Base-by-base conservation (phyloP, 2,329 filamentous ascomycete genomes). In the Aspergillus ibericus region DNA sequence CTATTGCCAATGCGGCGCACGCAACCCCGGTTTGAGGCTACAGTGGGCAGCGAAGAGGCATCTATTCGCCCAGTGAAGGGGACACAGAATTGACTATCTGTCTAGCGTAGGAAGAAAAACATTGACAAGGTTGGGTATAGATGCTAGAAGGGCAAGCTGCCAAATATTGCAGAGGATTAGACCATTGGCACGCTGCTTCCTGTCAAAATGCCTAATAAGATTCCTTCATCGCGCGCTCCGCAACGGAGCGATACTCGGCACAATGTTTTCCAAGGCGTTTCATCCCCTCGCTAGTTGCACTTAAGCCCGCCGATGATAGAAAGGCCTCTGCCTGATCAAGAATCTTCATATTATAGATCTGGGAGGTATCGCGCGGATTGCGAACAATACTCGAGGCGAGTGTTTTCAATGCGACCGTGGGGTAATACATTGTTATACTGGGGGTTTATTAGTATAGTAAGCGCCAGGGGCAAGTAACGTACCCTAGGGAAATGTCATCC, bases 361-460 rank as follows among this genome's bases (percentile, higher is more conserved):
- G 55, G 13, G 48, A 59, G 15, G 56, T 46, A 42, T 62, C 58
- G 6, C 29, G 36, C 3, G 63, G 63, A 34, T 60, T 62, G 32
- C 50, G 61, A 8, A 65, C 55, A 7, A 65, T 62, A 25, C 55
- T 54, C 2, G 53, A 62, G 13, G 63, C 63, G 25, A 65, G 61
- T 4, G 61, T 59, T 29, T 53, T 58, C 18, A 61, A 52, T 13
- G 61, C 61, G 4, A 65, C 53, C 6, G 63, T 59, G 12, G 63
- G 59, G 42, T 63, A 65, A 51, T 65, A 56, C 5, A 63, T 38
- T 1, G 61, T 44, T 7, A 62, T 56, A 18, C 63, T 63, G 15
- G 9, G 9, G 16, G 0, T 2, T 50, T 13, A 7, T 10, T 1
- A 32, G 22, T 7, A 22, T 49, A 49, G 34, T 27, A 10, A 44